A percentile compares a stretch with the other conserved stretches of the same genome.
Evolutionary conservation across 2,329 filamentous ascomycete genomes (phyloP).

Genomic region (Metarhizium robertsii): DNA sequence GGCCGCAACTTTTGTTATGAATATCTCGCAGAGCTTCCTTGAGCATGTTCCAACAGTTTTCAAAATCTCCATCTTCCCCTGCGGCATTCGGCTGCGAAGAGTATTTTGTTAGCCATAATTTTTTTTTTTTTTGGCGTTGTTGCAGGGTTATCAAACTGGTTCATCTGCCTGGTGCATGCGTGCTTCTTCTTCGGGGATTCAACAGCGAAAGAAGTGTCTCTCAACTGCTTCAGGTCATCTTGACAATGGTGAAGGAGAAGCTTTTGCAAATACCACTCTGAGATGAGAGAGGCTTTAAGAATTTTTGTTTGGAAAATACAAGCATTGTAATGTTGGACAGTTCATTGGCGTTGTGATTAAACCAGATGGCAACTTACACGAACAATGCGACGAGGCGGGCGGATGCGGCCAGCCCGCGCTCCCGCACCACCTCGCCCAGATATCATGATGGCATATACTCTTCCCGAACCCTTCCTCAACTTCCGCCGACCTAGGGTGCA

Average conservation of each 20-base stretch:
- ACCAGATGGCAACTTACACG: conserved; percentile 24
- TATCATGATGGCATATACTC: conserved; percentile 28
- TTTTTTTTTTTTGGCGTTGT: no score
- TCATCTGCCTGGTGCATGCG: no score
- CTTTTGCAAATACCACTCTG: no score
- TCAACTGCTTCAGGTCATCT: no score
- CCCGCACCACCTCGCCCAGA: conserved; percentile 37
- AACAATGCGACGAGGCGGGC: conserved; percentile 32
- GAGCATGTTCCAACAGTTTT: conserved; percentile 73
- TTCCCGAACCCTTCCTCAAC: neutral
- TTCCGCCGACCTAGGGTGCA: neutral
- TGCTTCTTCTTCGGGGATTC: no score
- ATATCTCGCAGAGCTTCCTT: conserved; percentile 75
- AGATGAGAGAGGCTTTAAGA: no score
- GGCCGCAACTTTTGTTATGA: conserved; percentile 82
- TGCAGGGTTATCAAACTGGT: no score
- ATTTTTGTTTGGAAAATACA: no score
- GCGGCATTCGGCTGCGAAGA: conserved; percentile 21
- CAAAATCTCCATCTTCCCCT: conserved; percentile 65
- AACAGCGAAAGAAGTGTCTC: no score
- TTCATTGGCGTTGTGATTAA: neutral
- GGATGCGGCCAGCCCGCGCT: conserved; percentile 29
- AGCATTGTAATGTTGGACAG: no score
- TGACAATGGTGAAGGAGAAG: no score
- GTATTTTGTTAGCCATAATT: conserved; percentile 13